Evolutionary conservation across 208 protist genomes (phyloP).

Genomic region (Trichomonas vaginalis): DNA sequence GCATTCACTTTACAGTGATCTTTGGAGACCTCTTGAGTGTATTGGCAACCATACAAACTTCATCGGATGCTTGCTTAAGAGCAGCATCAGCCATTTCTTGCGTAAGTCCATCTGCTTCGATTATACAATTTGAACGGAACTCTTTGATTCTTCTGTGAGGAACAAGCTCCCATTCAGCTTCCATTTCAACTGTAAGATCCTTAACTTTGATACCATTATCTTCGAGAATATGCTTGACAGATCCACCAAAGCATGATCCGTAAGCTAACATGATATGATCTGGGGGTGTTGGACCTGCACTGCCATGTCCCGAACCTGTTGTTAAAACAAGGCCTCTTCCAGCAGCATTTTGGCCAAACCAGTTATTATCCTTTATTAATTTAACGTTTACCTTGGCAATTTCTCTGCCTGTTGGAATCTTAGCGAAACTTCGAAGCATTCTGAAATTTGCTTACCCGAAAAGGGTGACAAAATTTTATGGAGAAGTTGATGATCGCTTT

Average conservation of each 20-base stretch:
- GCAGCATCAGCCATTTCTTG: not conserved
- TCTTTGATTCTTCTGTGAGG: not conserved
- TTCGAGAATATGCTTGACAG: not conserved
- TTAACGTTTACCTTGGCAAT: not conserved
- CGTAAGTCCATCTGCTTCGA: not conserved
- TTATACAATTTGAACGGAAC: not conserved
- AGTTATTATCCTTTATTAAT: not conserved
- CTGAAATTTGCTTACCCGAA: too few relatives aligned
- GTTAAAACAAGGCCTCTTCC: not conserved
- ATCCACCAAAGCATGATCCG: not conserved
- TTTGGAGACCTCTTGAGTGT: not conserved
- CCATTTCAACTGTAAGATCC: not conserved
- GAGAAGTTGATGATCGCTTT: too few relatives aligned
- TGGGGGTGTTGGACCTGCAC: not conserved
- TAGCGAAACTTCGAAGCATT: not conserved
- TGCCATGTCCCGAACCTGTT: not conserved
- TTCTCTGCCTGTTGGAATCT: not conserved
- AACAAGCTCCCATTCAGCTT: not conserved
- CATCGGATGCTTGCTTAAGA: not conserved
- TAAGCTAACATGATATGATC: not conserved
- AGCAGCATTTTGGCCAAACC: not conserved
- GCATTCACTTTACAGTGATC: not conserved
- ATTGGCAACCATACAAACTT: not conserved
- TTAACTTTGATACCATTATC: not conserved
- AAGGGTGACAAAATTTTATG: too few relatives aligned